phyloP scores from a whole-genome alignment of 139 green algal species.

The Gonium pectorale region DNA sequence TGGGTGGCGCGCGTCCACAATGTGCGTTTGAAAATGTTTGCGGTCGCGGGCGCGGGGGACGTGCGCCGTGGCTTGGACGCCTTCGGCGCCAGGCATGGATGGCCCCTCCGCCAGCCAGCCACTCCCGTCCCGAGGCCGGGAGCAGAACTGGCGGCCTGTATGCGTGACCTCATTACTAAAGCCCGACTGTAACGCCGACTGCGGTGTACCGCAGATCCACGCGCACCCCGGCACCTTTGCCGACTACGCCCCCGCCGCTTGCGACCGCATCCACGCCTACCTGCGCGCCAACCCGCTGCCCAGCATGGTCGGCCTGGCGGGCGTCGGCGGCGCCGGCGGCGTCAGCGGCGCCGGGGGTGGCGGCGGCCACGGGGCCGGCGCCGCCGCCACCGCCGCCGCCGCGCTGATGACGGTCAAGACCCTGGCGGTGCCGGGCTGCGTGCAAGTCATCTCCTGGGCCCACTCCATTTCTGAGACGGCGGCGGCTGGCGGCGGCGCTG shows the following conservation, averaged over 20 bases:
- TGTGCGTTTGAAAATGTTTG: too few species aligned
- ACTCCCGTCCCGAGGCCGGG: too few species aligned
- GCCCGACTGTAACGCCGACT: too few species aligned
- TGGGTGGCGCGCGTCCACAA: too few species aligned
- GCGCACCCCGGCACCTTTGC: background rate
- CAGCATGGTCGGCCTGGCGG: too few species aligned
- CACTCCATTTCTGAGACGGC: background rate
- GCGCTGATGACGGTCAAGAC: constrained; percentile 2
- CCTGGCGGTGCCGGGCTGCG: constrained; percentile 7
- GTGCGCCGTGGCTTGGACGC: too few species aligned
- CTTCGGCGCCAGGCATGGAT: too few species aligned
- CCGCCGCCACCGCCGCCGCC: background rate
- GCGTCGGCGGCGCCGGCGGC: background rate
- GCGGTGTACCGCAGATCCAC: constrained; percentile 16
- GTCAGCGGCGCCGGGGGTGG: background rate
- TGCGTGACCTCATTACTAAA: too few species aligned
- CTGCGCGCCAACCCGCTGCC: background rate
- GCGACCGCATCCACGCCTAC: background rate
- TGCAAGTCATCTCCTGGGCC: constrained; percentile 2
- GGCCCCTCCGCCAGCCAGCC: too few species aligned
- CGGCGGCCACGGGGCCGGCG: background rate
- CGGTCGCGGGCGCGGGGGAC: too few species aligned
- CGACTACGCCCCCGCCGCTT: background rate
- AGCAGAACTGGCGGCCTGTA: too few species aligned
- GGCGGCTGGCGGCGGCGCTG: background rate